Conservation (phyloP, 345 rosid species). For the Capsella bursapastoris region DNA sequence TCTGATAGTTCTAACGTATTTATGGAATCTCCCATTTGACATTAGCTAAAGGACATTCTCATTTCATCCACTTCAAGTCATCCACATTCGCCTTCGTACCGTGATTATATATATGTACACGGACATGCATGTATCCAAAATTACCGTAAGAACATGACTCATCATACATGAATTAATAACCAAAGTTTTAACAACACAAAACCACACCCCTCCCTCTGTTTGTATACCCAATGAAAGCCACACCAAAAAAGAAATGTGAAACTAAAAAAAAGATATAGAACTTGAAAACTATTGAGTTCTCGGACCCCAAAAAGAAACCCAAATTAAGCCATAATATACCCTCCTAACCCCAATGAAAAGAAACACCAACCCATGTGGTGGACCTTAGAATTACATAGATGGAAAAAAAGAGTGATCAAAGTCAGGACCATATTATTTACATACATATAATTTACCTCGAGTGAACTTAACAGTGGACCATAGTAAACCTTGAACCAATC, state of each 20-base stretch:
- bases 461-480: conserved; percentile 36
- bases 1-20: background rate
- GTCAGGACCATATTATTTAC: conserved; percentile 47
- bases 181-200: conserved; percentile 39
- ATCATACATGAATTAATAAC: conserved; percentile 35
- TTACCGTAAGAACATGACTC: conserved; percentile 38
- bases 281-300: conserved; percentile 36
- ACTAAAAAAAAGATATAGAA: conserved; percentile 29
- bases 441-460: conserved; percentile 39
- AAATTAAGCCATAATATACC: conserved; percentile 39
- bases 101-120: conserved; percentile 12
- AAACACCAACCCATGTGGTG: conserved; percentile 45
- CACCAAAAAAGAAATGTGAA: conserved; percentile 34
- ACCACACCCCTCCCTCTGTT: conserved; percentile 36
- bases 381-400: conserved; percentile 44
- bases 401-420: conserved; percentile 19
- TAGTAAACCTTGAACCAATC: conserved; percentile 39
- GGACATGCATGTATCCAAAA: conserved; percentile 24
- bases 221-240: conserved; percentile 46
- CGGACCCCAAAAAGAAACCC: conserved; percentile 40
- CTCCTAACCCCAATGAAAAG: conserved; percentile 39
- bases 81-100: conserved; percentile 8
- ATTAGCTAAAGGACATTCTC: conserved; percentile 24
- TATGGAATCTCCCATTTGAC: conserved; percentile 25
- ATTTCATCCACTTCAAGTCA: conserved; percentile 23